Base-by-base conservation (phyloP, 2,329 filamentous ascomycete genomes). In the Alternaria conjuncta region DNA sequence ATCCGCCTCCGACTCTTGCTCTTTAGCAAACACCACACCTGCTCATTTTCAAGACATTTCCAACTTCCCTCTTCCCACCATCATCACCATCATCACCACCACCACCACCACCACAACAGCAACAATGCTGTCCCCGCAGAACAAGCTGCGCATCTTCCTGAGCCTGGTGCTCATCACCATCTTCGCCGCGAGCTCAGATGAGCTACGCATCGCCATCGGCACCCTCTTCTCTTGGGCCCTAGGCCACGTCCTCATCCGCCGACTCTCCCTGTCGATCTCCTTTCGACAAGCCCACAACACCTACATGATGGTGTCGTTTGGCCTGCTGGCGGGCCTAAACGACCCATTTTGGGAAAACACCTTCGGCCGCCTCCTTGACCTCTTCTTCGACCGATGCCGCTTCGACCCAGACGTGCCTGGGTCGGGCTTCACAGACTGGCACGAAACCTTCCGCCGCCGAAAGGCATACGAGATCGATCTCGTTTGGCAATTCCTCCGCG, bases 381-480 rank as follows among this genome's bases (percentile, higher is more conserved):
- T 64, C 8, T 61, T 53, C 41, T 61, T 66, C 46, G 36, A 20
- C 10, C 61, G 55, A 51, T 18, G 11, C 50, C 18, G 18, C n/a
- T 49, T 18, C 57, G 57, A 61, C n/a, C 45, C 50, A 32, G 41
- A 62, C 18, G 41, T 61, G 46, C 61, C 61, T 36, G 64, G 64
- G 20, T 64, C 55, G 7, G 61, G 64, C 51, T 64, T 66, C 50
- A 59, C 61, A 12, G 45, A 64, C 21, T 66, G 64, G 61, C 51
- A 60, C 55, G 50, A 62, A n/a, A 55, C 20, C 5, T 44, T 57
- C 28, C 30, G 20, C 23, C 55, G 61, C 51, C 58, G 51, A 23
- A 28, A 61, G 23, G 13, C 26, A 10, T 23, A 60, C 50, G 55
- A 56, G 28, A 56, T 66, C 11, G 50, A 46, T 11, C 43, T 56